Conservation (phyloP, 768 basidiomycete species). For the Boletus rubropictus region DNA sequence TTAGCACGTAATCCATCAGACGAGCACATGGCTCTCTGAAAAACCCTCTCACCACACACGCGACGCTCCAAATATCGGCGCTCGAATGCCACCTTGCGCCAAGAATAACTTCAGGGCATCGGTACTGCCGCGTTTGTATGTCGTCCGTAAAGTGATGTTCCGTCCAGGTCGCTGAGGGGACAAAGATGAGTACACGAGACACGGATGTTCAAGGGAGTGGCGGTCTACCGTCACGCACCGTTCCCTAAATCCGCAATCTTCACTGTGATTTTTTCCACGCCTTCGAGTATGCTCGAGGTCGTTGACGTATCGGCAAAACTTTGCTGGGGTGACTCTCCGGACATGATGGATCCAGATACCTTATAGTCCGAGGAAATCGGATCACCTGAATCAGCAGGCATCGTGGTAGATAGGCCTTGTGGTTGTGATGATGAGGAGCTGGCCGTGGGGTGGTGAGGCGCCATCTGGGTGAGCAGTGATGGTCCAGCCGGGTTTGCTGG, state of each 20-base stretch:
- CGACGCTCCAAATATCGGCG: conserved; percentile 95
- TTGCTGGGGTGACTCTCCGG: conserved; percentile 25
- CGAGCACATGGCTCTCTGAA: background rate
- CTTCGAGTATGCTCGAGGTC: conserved; percentile 31
- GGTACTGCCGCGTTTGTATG: conserved; percentile 95
- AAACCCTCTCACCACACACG: conserved; percentile 70
- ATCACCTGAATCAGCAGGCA: conserved; percentile 21
- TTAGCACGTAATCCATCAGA: background rate
- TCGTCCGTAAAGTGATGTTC: conserved; percentile 99
- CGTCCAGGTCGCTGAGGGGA: conserved; percentile 62
- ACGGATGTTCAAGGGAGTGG: background rate
- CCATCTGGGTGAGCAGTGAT: conserved; percentile 70
- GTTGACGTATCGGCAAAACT: conserved; percentile 24
- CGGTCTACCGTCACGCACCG: conserved; percentile 42
- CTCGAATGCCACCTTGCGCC: conserved; percentile 95
- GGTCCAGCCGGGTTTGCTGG: conserved; percentile 48
- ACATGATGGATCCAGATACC: conserved; percentile 24
- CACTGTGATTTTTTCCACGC: conserved; percentile 78
- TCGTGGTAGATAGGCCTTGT: conserved; percentile 20
- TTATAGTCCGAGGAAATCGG: conserved; percentile 16
- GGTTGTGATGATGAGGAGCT: conserved; percentile 25
- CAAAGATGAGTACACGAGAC: background rate
- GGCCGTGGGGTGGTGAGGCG: conserved; percentile 32
- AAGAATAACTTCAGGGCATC: conserved; percentile 95
- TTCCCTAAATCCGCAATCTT: conserved; percentile 99